Conservation (phyloP, 2,329 filamentous ascomycete species). For the Cercospora nicotianae region DNA sequence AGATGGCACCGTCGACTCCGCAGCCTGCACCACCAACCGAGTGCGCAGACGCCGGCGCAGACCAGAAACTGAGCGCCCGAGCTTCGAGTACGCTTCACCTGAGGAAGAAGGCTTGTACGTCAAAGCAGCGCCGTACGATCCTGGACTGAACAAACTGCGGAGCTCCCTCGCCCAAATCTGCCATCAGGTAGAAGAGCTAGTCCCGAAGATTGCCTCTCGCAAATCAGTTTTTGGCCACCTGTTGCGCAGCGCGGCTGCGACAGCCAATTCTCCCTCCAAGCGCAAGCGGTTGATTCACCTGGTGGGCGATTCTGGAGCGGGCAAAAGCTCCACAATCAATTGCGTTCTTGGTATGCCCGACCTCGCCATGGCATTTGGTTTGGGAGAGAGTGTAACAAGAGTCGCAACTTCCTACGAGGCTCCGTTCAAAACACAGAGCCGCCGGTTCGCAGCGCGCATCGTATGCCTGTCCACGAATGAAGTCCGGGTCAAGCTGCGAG, state of each 20-base stretch:
- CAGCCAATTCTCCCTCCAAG: not conserved
- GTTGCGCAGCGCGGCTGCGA: not conserved
- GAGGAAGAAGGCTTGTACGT: too few relatives aligned
- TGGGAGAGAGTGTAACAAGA: conserved; percentile 11
- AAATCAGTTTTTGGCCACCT: too few relatives aligned
- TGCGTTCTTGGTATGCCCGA: conserved; percentile 4
- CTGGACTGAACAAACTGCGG: too few relatives aligned
- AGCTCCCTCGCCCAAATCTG: too few relatives aligned
- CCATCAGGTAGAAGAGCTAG: too few relatives aligned
- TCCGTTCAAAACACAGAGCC: not conserved
- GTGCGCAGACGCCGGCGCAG: too few relatives aligned
- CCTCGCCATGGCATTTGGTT: conserved; percentile 4
- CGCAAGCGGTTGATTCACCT: conserved; percentile 15
- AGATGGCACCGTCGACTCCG: too few relatives aligned
- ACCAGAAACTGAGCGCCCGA: too few relatives aligned
- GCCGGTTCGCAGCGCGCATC: not conserved
- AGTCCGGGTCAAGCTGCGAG: conserved; percentile 2
- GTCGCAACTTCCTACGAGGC: conserved; percentile 15
- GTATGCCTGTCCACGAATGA: not conserved
- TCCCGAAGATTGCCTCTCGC: too few relatives aligned
- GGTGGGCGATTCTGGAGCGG: conserved; percentile 16
- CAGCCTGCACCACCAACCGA: too few relatives aligned
- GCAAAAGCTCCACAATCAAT: conserved; percentile 17
- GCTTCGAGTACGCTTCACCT: too few relatives aligned
- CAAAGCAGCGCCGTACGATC: too few relatives aligned